These are phyloP conservation scores for Cymbidium sinense DNA, from an alignment of 106 monocot genomes.

Conservation along the genomic window DNA sequence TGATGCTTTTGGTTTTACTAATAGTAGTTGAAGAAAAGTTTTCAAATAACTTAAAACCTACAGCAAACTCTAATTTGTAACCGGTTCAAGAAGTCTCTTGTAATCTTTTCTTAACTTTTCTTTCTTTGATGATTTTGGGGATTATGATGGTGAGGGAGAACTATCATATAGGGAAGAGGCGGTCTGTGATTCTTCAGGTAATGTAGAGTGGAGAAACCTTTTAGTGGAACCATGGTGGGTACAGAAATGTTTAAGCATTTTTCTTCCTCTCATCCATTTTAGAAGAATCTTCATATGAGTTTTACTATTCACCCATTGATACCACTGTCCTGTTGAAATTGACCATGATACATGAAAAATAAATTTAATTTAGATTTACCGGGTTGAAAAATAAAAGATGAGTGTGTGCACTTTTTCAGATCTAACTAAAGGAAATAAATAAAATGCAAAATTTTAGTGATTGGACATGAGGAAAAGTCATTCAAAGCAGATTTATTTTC, in stretches of 20 bases:
- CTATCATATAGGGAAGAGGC: not conserved
- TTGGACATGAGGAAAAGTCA: not conserved
- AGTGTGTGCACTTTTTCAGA: no score
- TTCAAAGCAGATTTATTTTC: not conserved
- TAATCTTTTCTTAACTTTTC: not conserved
- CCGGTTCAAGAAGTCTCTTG: conserved; percentile 3
- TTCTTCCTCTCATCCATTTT: conserved; percentile 94
- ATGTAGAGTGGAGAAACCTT: conserved; percentile 61
- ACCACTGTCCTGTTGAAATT: conserved; percentile 50
- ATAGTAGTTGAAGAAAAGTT: no score
- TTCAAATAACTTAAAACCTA: no score
- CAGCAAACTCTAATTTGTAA: not conserved
- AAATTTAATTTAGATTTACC: not conserved
- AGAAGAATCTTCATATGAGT: conserved; percentile 92
- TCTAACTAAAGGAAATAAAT: no score
- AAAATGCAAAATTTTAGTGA: not conserved
- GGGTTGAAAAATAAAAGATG: no score
- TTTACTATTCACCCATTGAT: conserved; percentile 85
- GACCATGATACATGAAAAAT: not conserved
- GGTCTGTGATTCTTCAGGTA: conserved; percentile 35
- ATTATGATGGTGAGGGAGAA: not conserved
- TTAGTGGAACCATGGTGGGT: conserved; percentile 50
- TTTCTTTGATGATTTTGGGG: conserved; percentile 7
- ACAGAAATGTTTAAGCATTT: conserved; percentile 75
- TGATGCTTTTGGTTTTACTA: no score